Evolutionary conservation across 805 yeast species (phyloP).

Genomic region (Maudiozyma saulgeensis): DNA sequence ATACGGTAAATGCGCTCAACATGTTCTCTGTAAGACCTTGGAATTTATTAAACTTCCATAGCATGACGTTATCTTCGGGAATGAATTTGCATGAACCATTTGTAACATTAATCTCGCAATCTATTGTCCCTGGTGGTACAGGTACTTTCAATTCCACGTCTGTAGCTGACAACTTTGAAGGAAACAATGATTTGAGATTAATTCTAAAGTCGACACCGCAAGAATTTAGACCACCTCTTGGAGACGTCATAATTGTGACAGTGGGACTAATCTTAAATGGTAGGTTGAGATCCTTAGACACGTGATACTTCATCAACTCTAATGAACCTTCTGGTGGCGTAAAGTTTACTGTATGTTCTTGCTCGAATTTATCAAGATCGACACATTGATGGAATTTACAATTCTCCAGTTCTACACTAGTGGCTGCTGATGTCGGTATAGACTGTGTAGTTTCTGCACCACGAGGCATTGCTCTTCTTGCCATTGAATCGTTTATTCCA

Average conservation of each 20-base stretch:
- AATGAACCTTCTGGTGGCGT: conserved; percentile 85
- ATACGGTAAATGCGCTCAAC: conserved; percentile 46
- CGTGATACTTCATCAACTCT: conserved; percentile 69
- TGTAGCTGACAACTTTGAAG: conserved; percentile 49
- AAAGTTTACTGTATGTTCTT: conserved; percentile 55
- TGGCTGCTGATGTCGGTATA: conserved; percentile 23
- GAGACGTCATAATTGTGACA: conserved; percentile 34
- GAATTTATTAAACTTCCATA: conserved; percentile 65
- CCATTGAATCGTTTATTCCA: conserved; percentile 42
- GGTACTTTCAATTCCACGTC: conserved; percentile 60
- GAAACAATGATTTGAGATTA: conserved; percentile 52
- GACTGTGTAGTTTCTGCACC: conserved; percentile 12
- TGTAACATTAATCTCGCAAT: conserved; percentile 36
- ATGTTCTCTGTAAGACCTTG: conserved; percentile 57
- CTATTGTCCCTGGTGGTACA: conserved; percentile 52
- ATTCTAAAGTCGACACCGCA: conserved; percentile 45
- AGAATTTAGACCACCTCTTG: conserved; percentile 27
- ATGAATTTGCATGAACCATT: conserved; percentile 62
- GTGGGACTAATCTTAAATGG: conserved; percentile 64
- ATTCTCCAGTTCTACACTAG: conserved; percentile 55
- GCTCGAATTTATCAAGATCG: conserved; percentile 56
- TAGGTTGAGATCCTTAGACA: conserved; percentile 46
- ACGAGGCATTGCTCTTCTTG: conserved; percentile 18
- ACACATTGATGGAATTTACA: conserved; percentile 86
- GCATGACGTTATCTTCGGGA: conserved; percentile 52